These are phyloP conservation scores for Wickerhamiella cacticola DNA, from an alignment of 805 yeast species.

Conservation along the genomic window DNA sequence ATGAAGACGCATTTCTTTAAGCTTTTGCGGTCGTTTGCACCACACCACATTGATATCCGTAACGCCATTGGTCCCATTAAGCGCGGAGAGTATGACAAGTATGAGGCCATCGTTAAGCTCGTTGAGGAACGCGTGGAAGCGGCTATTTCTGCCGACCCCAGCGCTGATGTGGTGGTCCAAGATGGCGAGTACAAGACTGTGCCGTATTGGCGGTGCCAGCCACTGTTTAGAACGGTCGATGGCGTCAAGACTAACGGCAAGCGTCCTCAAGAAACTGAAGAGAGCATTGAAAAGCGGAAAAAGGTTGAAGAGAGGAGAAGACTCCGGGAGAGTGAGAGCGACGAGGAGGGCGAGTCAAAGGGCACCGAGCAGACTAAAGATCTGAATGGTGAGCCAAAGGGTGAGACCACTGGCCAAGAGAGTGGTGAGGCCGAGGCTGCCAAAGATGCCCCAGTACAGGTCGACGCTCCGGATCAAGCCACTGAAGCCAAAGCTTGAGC, in stretches of 20 bases:
- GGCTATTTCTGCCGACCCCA: constrained; percentile 37
- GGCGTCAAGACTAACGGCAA: constrained; percentile 41
- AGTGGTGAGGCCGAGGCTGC: too few species aligned
- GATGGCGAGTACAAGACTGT: constrained; percentile 71
- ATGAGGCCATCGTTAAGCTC: constrained; percentile 45
- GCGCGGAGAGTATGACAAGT: constrained; percentile 36
- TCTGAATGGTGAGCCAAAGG: too few species aligned
- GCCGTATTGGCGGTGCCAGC: constrained; percentile 96
- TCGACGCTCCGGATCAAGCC: too few species aligned
- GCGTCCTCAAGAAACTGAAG: constrained; percentile 12
- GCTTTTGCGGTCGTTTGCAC: constrained; percentile 66
- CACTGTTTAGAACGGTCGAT: constrained; percentile 79
- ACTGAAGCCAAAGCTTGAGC: too few species aligned
- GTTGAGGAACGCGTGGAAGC: constrained; percentile 56
- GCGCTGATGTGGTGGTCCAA: constrained; percentile 44
- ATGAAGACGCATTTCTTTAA: constrained; percentile 92
- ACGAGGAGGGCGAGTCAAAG: too few species aligned
- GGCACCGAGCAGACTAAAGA: too few species aligned
- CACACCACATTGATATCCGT: constrained; percentile 65
- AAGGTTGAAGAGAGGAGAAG: constrained; percentile 6
- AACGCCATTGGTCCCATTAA: constrained; percentile 49
- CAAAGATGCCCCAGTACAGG: too few species aligned
- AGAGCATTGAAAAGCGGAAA: constrained; percentile 11
- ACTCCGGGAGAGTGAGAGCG: too few species aligned
- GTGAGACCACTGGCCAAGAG: too few species aligned